phyloP scores from a whole-genome alignment of 192 early-diverging fungal genomes.

The Rhizophagus prolifer region DNA sequence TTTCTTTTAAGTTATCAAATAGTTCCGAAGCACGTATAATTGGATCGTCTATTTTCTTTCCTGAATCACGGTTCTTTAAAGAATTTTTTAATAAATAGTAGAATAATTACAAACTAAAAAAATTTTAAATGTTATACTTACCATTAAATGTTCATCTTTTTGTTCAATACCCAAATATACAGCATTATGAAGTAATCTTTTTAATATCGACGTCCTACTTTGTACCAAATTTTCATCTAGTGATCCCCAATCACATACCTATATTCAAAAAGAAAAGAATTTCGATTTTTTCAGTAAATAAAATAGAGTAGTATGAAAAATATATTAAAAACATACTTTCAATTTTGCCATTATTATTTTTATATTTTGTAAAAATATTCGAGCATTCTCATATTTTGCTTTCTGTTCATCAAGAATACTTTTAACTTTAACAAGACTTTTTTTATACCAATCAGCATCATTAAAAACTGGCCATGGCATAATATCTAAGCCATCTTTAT shows the following conservation, averaged over 20 bases:
- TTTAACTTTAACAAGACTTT: neutral
- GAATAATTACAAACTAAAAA: too few relatives aligned
- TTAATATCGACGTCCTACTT: neutral
- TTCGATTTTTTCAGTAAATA: neutral
- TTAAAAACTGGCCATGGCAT: slow-evolving; percentile 31
- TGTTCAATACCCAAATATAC: slow-evolving; percentile 21
- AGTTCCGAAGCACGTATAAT: too few relatives aligned
- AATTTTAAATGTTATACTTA: too few relatives aligned
- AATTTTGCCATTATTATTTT: slow-evolving; percentile 15
- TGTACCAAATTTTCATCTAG: slow-evolving; percentile 8
- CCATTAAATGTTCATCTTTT: slow-evolving; percentile 4
- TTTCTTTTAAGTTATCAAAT: too few relatives aligned
- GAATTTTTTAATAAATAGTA: too few relatives aligned
- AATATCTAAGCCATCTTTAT: slow-evolving; percentile 1
- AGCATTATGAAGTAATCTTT: neutral
- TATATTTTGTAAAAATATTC: neutral
- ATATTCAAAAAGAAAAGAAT: neutral
- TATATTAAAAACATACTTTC: neutral
- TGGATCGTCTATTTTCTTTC: too few relatives aligned
- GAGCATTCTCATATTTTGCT: slow-evolving; percentile 16
- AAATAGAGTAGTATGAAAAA: neutral
- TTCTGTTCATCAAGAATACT: neutral
- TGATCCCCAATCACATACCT: slow-evolving; percentile 28
- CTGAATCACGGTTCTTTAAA: too few relatives aligned
- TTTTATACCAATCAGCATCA: neutral